Percentiles rank a stretch among this genome's conserved stretches.
Conservation (phyloP, 73 alveolate species). For the Diophrys sp. region DNA sequence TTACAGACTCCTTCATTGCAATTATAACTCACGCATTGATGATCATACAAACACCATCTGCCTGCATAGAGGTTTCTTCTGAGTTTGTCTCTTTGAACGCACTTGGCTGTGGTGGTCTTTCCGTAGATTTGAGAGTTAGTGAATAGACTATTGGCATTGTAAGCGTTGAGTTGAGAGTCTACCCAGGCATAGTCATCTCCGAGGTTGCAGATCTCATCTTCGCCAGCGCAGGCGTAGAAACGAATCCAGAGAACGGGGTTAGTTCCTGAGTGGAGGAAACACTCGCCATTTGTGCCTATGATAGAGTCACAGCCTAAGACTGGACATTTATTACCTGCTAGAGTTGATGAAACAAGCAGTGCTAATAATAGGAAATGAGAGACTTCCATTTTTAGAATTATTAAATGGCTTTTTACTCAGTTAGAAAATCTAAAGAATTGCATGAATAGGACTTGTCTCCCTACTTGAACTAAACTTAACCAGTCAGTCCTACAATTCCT, state of each 20-base stretch:
- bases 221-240: not conserved
- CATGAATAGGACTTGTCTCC: too few relatives aligned
- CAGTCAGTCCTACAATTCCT: too few relatives aligned
- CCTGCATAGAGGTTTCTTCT: not conserved
- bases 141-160: not conserved
- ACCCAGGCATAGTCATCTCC: not conserved
- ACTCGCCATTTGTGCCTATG: not conserved
- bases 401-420: too few relatives aligned
- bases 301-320: not conserved
- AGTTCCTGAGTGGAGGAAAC: not conserved
- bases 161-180: not conserved
- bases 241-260: not conserved
- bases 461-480: too few relatives aligned
- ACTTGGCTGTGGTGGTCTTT: not conserved
- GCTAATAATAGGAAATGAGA: too few relatives aligned
- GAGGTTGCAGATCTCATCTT: not conserved
- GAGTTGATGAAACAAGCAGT: not conserved
- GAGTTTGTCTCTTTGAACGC: not conserved
- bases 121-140: not conserved
- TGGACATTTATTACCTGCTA: conserved; percentile 1
- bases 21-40: not conserved
- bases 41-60: not conserved
- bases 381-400: too few relatives aligned
- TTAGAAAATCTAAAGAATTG: too few relatives aligned
- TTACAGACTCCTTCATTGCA: not conserved